Evolutionary conservation across 2,329 filamentous ascomycete species (phyloP).

Genomic region (Neopestalotiopsis rosae): DNA sequence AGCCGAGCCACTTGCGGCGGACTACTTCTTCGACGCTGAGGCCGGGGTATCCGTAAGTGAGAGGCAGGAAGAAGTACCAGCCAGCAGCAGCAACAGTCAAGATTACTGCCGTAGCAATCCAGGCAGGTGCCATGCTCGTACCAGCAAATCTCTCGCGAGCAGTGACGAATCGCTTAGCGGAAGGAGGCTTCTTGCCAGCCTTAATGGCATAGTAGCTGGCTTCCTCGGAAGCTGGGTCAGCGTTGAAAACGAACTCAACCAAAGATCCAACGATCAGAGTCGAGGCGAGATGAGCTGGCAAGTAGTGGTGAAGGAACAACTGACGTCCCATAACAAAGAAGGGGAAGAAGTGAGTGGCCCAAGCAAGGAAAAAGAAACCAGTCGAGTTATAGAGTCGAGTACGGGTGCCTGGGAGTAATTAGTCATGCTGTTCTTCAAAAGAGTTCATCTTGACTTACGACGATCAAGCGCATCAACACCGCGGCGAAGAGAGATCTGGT

Average conservation of each 20-base stretch:
- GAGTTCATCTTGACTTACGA: slow-evolving; percentile 67
- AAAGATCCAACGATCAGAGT: slow-evolving; percentile 88
- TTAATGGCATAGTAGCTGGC: slow-evolving; percentile 49
- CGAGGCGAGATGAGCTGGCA: slow-evolving; percentile 92
- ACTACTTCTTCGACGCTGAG: slow-evolving; percentile 79
- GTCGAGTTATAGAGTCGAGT: slow-evolving; percentile 97
- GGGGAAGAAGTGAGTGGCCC: slow-evolving; percentile 96
- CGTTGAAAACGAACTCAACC: slow-evolving; percentile 94
- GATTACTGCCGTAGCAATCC: slow-evolving; percentile 78
- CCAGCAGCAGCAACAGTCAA: slow-evolving; percentile 71
- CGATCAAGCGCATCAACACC: slow-evolving; percentile 92
- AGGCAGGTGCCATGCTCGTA: slow-evolving; percentile 78
- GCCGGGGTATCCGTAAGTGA: slow-evolving; percentile 95
- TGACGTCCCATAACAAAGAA: slow-evolving; percentile 99
- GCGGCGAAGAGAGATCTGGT: slow-evolving; percentile 91
- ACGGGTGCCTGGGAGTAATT: slow-evolving; percentile 71
- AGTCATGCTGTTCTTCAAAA: slow-evolving; percentile 26
- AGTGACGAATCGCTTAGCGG: slow-evolving; percentile 66
- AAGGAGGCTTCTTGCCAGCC: slow-evolving; percentile 50
- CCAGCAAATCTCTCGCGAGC: slow-evolving; percentile 81
- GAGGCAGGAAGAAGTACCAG: slow-evolving; percentile 92
- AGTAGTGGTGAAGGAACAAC: slow-evolving; percentile 96
- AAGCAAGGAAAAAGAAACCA: slow-evolving; percentile 98
- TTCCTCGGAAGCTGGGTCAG: slow-evolving; percentile 73
- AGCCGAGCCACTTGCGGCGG: slow-evolving; percentile 92